Evolutionary conservation across 768 basidiomycete genomes (phyloP), one percentile per base, ranked within the genome.

Genomic region (Sarcomyxa edulis): DNA sequence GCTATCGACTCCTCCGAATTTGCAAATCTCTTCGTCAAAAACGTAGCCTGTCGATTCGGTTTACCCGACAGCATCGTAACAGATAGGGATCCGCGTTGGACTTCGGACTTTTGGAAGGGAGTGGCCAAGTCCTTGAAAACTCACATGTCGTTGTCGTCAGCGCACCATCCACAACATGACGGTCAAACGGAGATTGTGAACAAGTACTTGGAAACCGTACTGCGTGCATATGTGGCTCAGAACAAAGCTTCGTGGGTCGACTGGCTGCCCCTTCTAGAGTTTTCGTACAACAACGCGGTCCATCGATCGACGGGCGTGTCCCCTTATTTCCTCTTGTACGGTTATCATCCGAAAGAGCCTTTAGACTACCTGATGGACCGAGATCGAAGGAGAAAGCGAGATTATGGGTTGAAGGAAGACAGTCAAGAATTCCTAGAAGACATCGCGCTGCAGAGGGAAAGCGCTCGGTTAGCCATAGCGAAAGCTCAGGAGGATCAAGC

Each of bases 171-270:
- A n/a, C n/a, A n/a, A n/a, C n/a, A n/a, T n/a, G n/a, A n/a, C n/a
- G n/a, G n/a, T n/a, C n/a, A 64, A 23, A 58, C 54, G 0, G 55
- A 65, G 46, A 40, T 52, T 7, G 26, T 58, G 0, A 62, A 61
- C 33, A 51, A 51, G 1, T 45, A 32, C 2, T 44, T 62, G 1
- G 57, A 62, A 43, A 48, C 51, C 20, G 56, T 56, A 47, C 29
- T 64, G 1, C 40, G 51, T 3, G 55, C 56, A 0, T 64, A 55
- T 26, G 55, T 58, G 2, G 46, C 39, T 1, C 35, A 31, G 10
- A 41, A 56, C 12, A 45, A 54, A 8, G 14, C 47, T 10, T 29
- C 42, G 7, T 65, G 61, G 62, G 26, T 54, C 0, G 15, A 43
- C 0, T 56, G 53, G 47, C 32, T 65, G 0, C 40, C 47, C 18